Conservation (phyloP, 441 rosid genomes). For the Lepidium campestre region DNA sequence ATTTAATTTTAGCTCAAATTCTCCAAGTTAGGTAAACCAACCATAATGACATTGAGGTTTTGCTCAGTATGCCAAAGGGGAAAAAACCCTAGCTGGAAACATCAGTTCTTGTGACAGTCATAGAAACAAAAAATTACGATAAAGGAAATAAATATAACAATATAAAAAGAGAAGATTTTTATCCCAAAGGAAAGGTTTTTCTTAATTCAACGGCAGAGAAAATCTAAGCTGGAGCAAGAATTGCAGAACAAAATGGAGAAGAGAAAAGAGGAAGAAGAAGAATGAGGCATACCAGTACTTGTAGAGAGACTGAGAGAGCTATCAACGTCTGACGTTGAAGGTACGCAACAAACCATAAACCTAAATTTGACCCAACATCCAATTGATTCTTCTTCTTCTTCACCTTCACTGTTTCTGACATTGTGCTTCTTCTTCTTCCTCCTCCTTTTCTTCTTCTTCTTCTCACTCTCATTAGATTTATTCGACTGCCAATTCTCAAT, state of each 20-base stretch:
- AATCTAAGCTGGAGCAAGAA: neutral
- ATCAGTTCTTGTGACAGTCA: neutral
- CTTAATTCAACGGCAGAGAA: neutral
- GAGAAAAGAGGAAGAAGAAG: neutral
- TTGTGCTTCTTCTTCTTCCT: constrained; percentile 41
- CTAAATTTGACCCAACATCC: constrained; percentile 85
- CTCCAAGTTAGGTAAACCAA: constrained; percentile 24
- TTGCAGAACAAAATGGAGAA: neutral
- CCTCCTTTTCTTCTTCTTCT: constrained; percentile 24
- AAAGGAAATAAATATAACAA: too few species aligned
- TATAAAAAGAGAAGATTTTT: neutral
- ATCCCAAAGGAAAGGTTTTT: neutral
- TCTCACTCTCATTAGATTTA: constrained; percentile 25
- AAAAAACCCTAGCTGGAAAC: constrained; percentile 1
- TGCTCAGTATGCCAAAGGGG: constrained; percentile 10
- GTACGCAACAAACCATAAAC: constrained; percentile 71
- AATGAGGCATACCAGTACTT: constrained; percentile 47
- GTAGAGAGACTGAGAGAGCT: constrained; percentile 68
- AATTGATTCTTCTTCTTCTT: constrained; percentile 28
- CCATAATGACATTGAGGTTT: constrained; percentile 10
- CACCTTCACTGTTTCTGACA: constrained; percentile 13
- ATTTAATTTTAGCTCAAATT: neutral
- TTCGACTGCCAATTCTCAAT: constrained; percentile 20
- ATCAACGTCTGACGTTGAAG: constrained; percentile 94
- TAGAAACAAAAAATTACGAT: neutral